phyloP scores from a whole-genome alignment of 2,329 filamentous ascomycete genomes.

The Venturia oleaginea region DNA sequence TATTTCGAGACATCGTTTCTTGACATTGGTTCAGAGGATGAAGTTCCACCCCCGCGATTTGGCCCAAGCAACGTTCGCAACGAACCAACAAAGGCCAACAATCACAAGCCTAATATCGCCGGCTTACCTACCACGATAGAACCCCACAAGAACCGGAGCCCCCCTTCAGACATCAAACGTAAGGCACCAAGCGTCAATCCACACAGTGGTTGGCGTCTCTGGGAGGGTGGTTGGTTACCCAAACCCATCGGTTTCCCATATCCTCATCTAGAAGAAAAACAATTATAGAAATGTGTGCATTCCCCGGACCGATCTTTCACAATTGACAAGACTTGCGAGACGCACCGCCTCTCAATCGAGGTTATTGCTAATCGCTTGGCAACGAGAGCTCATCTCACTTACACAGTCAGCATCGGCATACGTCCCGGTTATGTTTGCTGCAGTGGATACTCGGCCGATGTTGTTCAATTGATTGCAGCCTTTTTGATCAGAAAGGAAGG shows the following conservation, averaged over 20 bases:
- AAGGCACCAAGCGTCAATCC: not conserved
- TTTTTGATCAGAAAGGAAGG: too few relatives aligned
- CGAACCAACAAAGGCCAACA: not conserved
- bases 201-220: not conserved
- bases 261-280: not conserved
- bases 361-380: not conserved
- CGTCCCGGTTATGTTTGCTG: not conserved
- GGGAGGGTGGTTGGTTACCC: conserved; percentile 7
- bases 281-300: not conserved
- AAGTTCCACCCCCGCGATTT: not conserved
- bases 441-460: not conserved
- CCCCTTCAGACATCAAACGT: not conserved
- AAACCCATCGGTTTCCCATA: conserved; percentile 5
- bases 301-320: not conserved
- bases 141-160: not conserved
- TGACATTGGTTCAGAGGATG: not conserved
- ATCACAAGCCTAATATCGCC: not conserved
- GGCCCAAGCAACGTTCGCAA: not conserved
- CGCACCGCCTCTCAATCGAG: not conserved
- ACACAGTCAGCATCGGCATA: not conserved
- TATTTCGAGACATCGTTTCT: not conserved
- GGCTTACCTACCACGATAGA: not conserved
- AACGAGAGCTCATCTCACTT: not conserved
- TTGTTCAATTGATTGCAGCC: too few relatives aligned
- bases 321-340: not conserved